phyloP scores from a whole-genome alignment of 2,329 filamentous ascomycete species.

The Aureobasidium mangrovei region DNA sequence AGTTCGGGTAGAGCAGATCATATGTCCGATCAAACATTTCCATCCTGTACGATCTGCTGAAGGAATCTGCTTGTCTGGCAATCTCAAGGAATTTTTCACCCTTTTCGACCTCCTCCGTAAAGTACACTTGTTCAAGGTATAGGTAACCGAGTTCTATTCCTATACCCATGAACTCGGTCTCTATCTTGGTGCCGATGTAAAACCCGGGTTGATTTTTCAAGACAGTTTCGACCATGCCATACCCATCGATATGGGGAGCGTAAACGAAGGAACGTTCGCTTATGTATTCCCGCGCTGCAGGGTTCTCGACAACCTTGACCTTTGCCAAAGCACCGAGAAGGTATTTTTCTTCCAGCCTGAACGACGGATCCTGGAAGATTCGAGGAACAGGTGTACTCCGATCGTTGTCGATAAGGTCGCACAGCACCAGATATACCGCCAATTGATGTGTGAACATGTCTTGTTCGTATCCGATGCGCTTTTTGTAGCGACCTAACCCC shows the following conservation, averaged over 20 bases:
- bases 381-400: neutral
- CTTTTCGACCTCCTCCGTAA: neutral
- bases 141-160: neutral
- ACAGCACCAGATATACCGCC: neutral
- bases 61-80: neutral
- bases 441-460: neutral
- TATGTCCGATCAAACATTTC: neutral
- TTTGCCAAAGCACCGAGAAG: neutral
- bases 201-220: neutral
- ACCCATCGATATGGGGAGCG: neutral
- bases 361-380: neutral
- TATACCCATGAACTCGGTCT: neutral
- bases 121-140: neutral
- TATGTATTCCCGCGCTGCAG: neutral
- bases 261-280: neutral
- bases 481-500: too few relatives aligned
- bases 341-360: neutral
- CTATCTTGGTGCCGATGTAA: neutral
- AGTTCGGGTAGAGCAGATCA: neutral
- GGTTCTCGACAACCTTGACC: neutral
- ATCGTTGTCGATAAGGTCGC: neutral
- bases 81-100: neutral
- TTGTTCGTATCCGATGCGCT: too few relatives aligned
- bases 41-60: too few relatives aligned
- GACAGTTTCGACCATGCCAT: neutral